Percentiles rank a stretch among this genome's conserved stretches.
These are phyloP conservation scores for Jackrogersella minutella DNA, from an alignment of 495 filamentous ascomycete genomes.

Conservation along the genomic window DNA sequence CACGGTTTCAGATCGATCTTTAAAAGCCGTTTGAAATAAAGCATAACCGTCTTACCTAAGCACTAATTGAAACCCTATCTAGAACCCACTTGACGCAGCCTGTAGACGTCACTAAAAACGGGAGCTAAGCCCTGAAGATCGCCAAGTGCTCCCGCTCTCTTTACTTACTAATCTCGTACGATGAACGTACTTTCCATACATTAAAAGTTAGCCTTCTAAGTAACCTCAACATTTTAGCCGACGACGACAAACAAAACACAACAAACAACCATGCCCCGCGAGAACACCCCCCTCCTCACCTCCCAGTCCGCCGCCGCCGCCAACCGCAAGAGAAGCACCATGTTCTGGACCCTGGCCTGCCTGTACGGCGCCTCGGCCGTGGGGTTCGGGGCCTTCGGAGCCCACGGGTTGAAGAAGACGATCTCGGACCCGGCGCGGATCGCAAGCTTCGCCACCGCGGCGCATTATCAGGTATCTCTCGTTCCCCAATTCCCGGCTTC, in stretches of 20 bases:
- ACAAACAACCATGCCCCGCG: conserved; percentile 16
- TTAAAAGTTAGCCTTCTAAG: background rate
- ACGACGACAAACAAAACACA: background rate
- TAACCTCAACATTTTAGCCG: background rate
- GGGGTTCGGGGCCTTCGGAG: conserved; percentile 68
- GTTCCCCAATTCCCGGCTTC: background rate
- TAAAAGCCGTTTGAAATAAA: too few species aligned
- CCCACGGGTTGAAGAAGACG: conserved; percentile 66
- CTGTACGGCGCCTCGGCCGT: conserved; percentile 67
- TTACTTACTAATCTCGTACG: background rate
- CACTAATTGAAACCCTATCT: too few species aligned
- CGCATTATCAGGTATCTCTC: conserved; percentile 65
- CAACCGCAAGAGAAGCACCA: conserved; percentile 7
- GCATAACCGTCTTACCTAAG: too few species aligned
- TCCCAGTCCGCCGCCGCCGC: background rate
- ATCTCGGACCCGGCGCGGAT: conserved; percentile 63
- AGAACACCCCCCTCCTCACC: conserved; percentile 9
- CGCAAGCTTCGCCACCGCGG: conserved; percentile 64
- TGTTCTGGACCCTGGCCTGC: conserved; percentile 66
- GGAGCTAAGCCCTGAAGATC: too few species aligned
- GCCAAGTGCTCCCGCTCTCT: too few species aligned
- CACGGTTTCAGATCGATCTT: too few species aligned
- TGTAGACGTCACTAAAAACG: too few species aligned
- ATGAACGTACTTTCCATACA: too few species aligned
- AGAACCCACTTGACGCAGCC: too few species aligned